Evolutionary conservation across 2,329 filamentous ascomycete genomes (phyloP), one percentile per base, ranked within the genome.

Genomic region (Aspergillus sp.): DNA sequence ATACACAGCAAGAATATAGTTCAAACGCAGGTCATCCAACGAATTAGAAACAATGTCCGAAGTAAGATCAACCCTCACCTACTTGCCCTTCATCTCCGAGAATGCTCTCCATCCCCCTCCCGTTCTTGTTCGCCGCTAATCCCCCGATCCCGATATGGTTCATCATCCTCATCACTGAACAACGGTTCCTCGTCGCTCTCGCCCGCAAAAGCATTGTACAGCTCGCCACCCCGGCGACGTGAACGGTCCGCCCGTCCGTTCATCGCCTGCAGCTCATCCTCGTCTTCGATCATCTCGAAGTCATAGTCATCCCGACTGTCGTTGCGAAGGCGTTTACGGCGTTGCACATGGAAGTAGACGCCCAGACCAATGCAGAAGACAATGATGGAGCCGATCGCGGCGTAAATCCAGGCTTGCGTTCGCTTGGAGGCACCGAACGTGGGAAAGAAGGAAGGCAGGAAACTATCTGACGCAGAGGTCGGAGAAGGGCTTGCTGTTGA

Each of bases 141-240:
- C 38, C 64, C 42, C 30, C 67, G 69, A 60, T 77, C 75, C 51
- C 62, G 70, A 57, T 77, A 77, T 3, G 72, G 69, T n/a, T 68
- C 74, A 41, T 73, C 73, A 30, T 79, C 80, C 3, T 74, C 75
- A 41, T 76, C 78, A 64, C 79, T 82, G 62, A 86, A 79, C 42
- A 86, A 51, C 36, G 66, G 70, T 61, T 90, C 88, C 58, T 91
- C 90, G 59, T 95, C 93, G 60, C 94, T 94, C 55, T 92, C 94
- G 15, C 91, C 93, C 0, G 95, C 95, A 82, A 99, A 99, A 4
- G 95, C 95, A 81, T 99, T 95, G 75, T 99, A 99, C 48, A 99
- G 80, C 79, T 98, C 94, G 27, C 94, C 92, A 2, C 92, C 95
- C 19, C 79, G 77, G 53, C 91, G 81, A 65, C 81, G 73, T 74